Evolutionary conservation across 495 filamentous ascomycete genomes (phyloP), one percentile per base, ranked within the genome.

Genomic region (Chlorociboria aeruginascens): DNA sequence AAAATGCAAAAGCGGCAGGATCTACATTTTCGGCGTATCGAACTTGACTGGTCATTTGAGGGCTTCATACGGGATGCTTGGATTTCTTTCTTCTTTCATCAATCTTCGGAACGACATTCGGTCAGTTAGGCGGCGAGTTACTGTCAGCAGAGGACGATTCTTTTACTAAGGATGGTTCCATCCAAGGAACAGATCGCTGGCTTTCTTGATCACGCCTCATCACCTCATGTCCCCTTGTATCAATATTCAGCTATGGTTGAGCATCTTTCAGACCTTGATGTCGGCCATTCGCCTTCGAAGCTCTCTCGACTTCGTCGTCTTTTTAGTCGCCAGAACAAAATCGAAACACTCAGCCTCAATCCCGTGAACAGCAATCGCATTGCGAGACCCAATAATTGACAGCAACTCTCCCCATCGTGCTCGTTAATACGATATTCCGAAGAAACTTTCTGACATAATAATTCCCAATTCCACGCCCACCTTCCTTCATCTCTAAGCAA

Each of bases 211-310:
- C 49, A 51, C 42, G 45, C 48, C 37, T 54, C 48, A 59, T 49
- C 56, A 59, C 56, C 49, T 59, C 49, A 52, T 58, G 43, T 59
- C 49, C 46, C 46, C 56, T 40, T 59, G 56, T 59, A 59, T 50
- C 52, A 59, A 20, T 59, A 59, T 52, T 54, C 45, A 54, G 49
- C 52, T 41, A 50, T 37, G 20, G 52, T 49, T 50, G 56, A 50
- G 56, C 45, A 51, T 54, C 49, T 57, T 45, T 52, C 48, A 49
- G 40, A 43, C 42, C 31, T 48, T 29, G 49, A 29, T 49, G 35
- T 45, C 46, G 51, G 47, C 46, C 39, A 32, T 33, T 37, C 47
- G 42, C 42, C 46, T 46, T 45, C 51, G 51, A 50, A 40, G 40
- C 46, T 54, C 35, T 54, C 46, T 54, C 48, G 53, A 51, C 52